Evolutionary conservation across 495 filamentous ascomycete genomes (phyloP).

Genomic region (Trichoderma erinaceum): DNA sequence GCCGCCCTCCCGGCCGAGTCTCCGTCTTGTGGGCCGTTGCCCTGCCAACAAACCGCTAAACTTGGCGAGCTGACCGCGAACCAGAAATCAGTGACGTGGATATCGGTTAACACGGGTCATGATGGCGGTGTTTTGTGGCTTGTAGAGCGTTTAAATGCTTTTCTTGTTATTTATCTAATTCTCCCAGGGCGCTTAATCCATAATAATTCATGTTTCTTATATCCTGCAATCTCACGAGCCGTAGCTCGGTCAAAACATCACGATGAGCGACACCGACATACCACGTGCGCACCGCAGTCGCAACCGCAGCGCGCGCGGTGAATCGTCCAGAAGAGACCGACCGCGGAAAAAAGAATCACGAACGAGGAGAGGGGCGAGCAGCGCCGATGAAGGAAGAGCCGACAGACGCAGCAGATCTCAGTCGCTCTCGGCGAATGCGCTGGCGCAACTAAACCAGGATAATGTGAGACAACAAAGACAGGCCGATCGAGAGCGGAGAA

Average conservation of each 20-base stretch:
- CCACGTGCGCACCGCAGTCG: constrained; percentile 4
- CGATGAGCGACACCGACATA: constrained; percentile 12
- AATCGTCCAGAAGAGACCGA: constrained; percentile 28
- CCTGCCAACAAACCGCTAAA: constrained; percentile 4
- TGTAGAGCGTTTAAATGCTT: neutral
- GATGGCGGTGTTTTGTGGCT: neutral
- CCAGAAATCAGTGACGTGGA: neutral
- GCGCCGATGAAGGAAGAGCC: constrained; percentile 20
- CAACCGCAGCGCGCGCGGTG: constrained; percentile 14
- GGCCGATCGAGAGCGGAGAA: constrained; percentile 21
- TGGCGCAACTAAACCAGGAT: constrained; percentile 56
- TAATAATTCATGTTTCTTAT: neutral
- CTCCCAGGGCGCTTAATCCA: no score
- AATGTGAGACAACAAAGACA: constrained; percentile 35
- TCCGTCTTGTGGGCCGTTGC: neutral
- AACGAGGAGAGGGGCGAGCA: constrained; percentile 18
- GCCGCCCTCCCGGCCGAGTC: constrained; percentile 9
- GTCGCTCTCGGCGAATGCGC: constrained; percentile 48
- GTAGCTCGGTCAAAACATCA: constrained; percentile 20
- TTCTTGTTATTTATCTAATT: neutral
- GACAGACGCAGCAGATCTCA: constrained; percentile 22
- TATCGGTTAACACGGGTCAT: neutral
- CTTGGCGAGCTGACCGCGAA: constrained; percentile 6
- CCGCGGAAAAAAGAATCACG: constrained; percentile 26
- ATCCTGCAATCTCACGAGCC: neutral